Percentiles rank a stretch among this genome's conserved stretches.
Evolutionary conservation across 768 basidiomycete species (phyloP).

Genomic region (Lactifluus volemus): DNA sequence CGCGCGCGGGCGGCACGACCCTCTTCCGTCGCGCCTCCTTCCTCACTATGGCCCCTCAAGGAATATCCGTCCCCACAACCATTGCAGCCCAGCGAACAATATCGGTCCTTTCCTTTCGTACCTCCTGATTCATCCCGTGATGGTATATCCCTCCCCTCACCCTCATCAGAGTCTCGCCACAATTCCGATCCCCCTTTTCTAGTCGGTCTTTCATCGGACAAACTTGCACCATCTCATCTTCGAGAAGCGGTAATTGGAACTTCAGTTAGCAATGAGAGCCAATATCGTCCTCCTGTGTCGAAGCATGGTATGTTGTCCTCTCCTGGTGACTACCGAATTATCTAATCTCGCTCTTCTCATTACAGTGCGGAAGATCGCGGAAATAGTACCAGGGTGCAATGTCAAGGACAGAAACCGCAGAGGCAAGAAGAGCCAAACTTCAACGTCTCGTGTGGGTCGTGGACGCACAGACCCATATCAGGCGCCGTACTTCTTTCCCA

Average conservation of each 20-base stretch:
- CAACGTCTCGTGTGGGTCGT: slow-evolving; percentile 5
- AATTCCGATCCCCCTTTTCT: no score
- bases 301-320: background rate
- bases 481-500: slow-evolving; percentile 53
- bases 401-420: background rate
- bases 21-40: background rate
- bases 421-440: background rate
- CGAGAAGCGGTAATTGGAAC: background rate
- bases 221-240: background rate
- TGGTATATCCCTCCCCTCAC: background rate
- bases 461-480: slow-evolving; percentile 51
- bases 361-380: background rate
- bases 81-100: no score
- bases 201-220: background rate
- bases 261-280: background rate
- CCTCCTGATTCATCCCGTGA: no score
- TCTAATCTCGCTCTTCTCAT: background rate
- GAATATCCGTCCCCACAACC: no score
- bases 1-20: slow-evolving; percentile 6
- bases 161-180: background rate
- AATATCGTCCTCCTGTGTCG: background rate
- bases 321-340: background rate
- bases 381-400: background rate
- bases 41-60: slow-evolving; percentile 1
- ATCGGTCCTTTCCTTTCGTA: no score